phyloP scores from a whole-genome alignment of 179 eudicot species.

The Spinacia oleracea region DNA sequence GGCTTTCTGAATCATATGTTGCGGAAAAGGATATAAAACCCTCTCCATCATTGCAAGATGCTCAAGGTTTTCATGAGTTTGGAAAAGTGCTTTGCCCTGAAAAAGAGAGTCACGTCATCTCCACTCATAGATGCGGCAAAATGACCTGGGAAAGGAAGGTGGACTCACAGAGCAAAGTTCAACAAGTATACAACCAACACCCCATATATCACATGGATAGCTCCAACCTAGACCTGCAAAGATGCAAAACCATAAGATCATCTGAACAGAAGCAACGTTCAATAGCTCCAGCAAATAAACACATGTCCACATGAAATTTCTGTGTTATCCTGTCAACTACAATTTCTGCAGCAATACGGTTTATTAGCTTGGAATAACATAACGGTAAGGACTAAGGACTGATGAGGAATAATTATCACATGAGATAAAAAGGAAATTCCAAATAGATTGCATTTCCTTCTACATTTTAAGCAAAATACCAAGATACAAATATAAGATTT shows the following conservation, averaged over 20 bases:
- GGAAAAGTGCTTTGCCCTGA: constrained; percentile 78
- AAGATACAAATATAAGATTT: background rate
- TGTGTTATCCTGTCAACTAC: background rate
- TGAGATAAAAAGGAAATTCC: background rate
- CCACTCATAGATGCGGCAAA: constrained; percentile 1
- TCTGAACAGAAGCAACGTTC: background rate
- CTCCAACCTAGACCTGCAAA: constrained; percentile 84
- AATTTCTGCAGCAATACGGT: background rate
- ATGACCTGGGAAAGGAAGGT: background rate
- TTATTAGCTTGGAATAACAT: background rate
- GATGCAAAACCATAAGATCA: constrained; percentile 3
- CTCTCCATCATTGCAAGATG: constrained; percentile 98
- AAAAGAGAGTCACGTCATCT: constrained; percentile 21
- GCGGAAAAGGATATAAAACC: constrained; percentile 75
- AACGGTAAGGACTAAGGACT: no score
- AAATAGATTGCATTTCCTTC: background rate
- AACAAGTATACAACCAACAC: constrained; percentile 79
- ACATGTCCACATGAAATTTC: background rate
- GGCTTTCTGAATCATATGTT: constrained; percentile 54
- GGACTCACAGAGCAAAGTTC: constrained; percentile 73
- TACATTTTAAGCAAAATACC: background rate
- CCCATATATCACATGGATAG: constrained; percentile 89
- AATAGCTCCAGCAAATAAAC: background rate
- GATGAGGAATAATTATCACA: background rate
- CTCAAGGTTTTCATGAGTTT: constrained; percentile 89